Evolutionary conservation across 495 filamentous ascomycete species (phyloP).

Genomic region (Xylaria scruposa): DNA sequence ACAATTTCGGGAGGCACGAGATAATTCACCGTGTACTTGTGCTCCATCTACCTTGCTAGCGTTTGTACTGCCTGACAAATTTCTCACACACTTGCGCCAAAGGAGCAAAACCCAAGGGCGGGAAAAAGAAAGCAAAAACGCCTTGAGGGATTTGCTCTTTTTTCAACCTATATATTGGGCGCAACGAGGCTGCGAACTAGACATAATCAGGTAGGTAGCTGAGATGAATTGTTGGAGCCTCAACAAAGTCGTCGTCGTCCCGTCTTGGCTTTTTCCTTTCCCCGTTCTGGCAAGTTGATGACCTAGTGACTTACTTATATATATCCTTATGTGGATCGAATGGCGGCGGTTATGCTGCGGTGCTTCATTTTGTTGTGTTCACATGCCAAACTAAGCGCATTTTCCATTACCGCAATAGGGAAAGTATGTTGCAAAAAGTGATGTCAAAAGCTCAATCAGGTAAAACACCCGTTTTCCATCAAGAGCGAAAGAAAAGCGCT

Average conservation of each 20-base stretch:
- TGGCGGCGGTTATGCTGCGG: constrained; percentile 5
- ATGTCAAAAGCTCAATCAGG: neutral
- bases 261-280: constrained; percentile 14
- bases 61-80: neutral
- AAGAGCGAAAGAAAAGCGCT: neutral
- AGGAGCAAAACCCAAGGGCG: neutral
- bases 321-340: neutral
- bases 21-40: neutral
- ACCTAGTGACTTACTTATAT: neutral
- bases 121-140: neutral
- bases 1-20: constrained; percentile 1
- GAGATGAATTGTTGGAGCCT: constrained; percentile 14
- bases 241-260: constrained; percentile 2
- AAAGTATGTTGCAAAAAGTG: neutral
- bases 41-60: neutral
- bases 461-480: constrained; percentile 5
- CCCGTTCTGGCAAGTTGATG: constrained; percentile 21
- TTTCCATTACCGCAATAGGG: neutral
- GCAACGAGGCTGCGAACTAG: constrained; percentile 8
- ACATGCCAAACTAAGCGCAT: neutral
- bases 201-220: neutral
- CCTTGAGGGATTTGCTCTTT: neutral
- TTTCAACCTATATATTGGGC: neutral
- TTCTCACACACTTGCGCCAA: neutral
- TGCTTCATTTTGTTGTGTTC: neutral